These are phyloP conservation scores for Sugiyamaella castrensis DNA, from an alignment of 1,139 yeast genomes.

Conservation along the genomic window DNA sequence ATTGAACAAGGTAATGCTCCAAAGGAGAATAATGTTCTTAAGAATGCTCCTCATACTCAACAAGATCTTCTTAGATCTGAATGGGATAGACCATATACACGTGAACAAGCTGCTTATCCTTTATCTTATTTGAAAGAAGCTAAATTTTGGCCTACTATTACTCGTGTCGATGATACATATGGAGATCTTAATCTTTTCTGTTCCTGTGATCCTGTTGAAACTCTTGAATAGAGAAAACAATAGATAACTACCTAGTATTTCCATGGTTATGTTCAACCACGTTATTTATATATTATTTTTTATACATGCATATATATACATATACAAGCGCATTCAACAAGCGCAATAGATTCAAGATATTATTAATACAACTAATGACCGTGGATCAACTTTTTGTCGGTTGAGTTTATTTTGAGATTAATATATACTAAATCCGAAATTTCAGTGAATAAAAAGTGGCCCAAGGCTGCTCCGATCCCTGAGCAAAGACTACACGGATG, in stretches of 20 bases:
- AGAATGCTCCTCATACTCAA: conserved; percentile 90
- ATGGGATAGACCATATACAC: conserved; percentile 85
- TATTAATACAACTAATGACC: too few relatives aligned
- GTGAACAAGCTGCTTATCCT: conserved; percentile 94
- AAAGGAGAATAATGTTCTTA: conserved; percentile 63
- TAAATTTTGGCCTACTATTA: conserved; percentile 94
- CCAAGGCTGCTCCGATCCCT: too few relatives aligned
- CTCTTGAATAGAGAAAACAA: conserved; percentile 17
- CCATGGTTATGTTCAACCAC: conserved; percentile 12
- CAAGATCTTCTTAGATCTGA: conserved; percentile 70
- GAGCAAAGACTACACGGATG: too few relatives aligned
- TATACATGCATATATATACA: conserved; percentile 1
- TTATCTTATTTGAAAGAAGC: conserved; percentile 63
- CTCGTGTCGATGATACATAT: conserved; percentile 88
- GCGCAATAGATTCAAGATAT: not conserved
- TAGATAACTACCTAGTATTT: not conserved
- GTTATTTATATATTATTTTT: conserved; percentile 9
- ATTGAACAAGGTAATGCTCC: conserved; percentile 61
- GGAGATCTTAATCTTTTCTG: conserved; percentile 93
- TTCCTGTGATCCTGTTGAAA: conserved; percentile 56
- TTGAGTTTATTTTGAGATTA: too few relatives aligned
- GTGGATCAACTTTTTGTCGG: too few relatives aligned
- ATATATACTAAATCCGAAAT: too few relatives aligned
- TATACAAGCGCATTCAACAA: conserved; percentile 8
- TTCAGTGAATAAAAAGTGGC: too few relatives aligned